phyloP scores from a whole-genome alignment of 371 early-diverging fungal species.

The Syncephalastrum contaminatum region DNA sequence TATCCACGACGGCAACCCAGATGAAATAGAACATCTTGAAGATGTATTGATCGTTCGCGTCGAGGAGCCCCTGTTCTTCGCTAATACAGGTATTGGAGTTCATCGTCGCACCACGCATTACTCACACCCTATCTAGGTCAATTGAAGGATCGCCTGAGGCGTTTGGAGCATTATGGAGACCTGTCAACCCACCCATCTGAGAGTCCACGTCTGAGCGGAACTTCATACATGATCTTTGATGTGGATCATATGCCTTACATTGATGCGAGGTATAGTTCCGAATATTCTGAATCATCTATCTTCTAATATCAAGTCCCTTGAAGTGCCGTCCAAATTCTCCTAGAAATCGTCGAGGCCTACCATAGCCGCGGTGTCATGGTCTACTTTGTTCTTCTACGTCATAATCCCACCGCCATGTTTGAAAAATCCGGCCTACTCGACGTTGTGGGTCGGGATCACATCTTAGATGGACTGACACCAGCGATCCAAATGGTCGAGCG shows the following conservation, averaged over 20 bases:
- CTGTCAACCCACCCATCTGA: constrained; percentile 82
- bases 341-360: constrained; percentile 85
- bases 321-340: constrained; percentile 86
- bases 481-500: constrained; percentile 58
- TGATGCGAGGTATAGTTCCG: constrained; percentile 73
- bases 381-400: constrained; percentile 82
- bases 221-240: constrained; percentile 82
- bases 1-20: constrained; percentile 58
- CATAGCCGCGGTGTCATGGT: constrained; percentile 72
- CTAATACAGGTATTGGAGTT: constrained; percentile 69
- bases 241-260: constrained; percentile 81
- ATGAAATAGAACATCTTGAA: constrained; percentile 69
- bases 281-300: too few relatives aligned
- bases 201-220: constrained; percentile 65
- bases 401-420: constrained; percentile 65
- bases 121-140: constrained; percentile 51
- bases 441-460: constrained; percentile 62
- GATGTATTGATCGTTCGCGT: constrained; percentile 85
- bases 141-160: constrained; percentile 86
- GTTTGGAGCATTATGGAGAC: constrained; percentile 90
- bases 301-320: too few relatives aligned
- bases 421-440: constrained; percentile 65
- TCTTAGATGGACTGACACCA: constrained; percentile 63
- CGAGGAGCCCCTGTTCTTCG: constrained; percentile 92
- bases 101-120: not conserved